Evolutionary conservation across 2,329 filamentous ascomycete genomes (phyloP), one percentile per base, ranked within the genome.

Genomic region (Tolypocladium ophioglossoides): DNA sequence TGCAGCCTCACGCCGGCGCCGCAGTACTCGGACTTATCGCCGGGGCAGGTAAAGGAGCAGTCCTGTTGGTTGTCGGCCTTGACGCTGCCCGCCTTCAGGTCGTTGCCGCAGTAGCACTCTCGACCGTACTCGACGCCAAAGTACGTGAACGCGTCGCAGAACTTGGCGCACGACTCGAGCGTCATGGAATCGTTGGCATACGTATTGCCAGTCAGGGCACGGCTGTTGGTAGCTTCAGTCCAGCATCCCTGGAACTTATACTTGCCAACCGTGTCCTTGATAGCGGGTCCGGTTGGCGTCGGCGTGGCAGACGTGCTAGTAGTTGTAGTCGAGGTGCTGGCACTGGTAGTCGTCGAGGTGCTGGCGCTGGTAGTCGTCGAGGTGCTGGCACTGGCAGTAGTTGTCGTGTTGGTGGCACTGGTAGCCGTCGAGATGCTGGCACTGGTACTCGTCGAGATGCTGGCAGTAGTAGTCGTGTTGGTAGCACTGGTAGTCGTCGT

Each of bases 61-160:
- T 70, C 69, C 0, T 57, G 58, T 14, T 70, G 62, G 24, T 66
- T 63, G 7, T 53, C 50, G 0, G 66, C 66, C 35, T 63, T 58
- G 18, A 58, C 56, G 22, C 64, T 65, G 6, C 64, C 67, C 0
- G 57, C 54, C 3, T 63, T 64, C 3, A 72, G 56, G 1, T 49
- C 55, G 24, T 71, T 64, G 0, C 71, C 71, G 34, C 71, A 74
- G 50, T 66, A 74, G 52, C 71, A 74, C 53, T 74, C 69, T 0
- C 68, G 53, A 3, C 65, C 69, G 35, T 72, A 72, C 32, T 70
- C 68, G 3, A 59, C 54, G 0, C 68, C 70, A 48, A 71, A 71
- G 54, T 66, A 71, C 0, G 52, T 58, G 24, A 56, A 66, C 2
- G 59, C 61, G 2, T 60, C 55, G 18, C 70, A 72, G 52, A 66